Percentiles rank a stretch among this genome's conserved stretches.
These are phyloP conservation scores for Pythium monospermum DNA, from an alignment of 352 stramenopile genomes.

Conservation along the genomic window DNA sequence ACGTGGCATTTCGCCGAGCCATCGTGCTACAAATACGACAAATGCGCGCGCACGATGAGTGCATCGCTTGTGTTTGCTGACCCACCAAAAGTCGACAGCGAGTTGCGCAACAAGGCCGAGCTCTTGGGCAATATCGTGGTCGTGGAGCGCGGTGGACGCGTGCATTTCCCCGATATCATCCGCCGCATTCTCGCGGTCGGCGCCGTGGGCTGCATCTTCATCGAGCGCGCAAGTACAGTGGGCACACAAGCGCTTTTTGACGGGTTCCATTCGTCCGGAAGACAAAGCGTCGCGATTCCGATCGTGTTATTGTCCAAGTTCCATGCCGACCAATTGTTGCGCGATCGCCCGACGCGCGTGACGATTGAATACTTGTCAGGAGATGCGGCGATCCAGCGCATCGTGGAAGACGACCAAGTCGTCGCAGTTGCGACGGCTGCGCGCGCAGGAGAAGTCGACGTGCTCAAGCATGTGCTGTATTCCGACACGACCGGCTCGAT, in stretches of 20 bases:
- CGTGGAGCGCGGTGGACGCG: slow-evolving; percentile 67
- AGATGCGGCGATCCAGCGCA: slow-evolving; percentile 59
- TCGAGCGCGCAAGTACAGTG: slow-evolving; percentile 53
- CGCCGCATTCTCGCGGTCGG: slow-evolving; percentile 57
- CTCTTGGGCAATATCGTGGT: slow-evolving; percentile 67
- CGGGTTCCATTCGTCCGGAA: slow-evolving; percentile 81
- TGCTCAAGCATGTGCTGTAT: slow-evolving; percentile 70
- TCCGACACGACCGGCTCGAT: slow-evolving; percentile 57
- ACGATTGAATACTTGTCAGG: slow-evolving; percentile 67
- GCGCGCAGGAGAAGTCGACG: slow-evolving; percentile 61
- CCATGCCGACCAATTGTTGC: slow-evolving; percentile 67
- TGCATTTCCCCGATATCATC: slow-evolving; percentile 85
- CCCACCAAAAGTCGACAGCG: slow-evolving; percentile 59
- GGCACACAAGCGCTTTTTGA: slow-evolving; percentile 78
- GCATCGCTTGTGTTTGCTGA: slow-evolving; percentile 54
- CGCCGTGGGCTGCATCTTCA: slow-evolving; percentile 69
- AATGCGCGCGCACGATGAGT: slow-evolving; percentile 41
- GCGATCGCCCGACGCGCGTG: slow-evolving; percentile 45
- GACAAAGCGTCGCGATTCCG: slow-evolving; percentile 63
- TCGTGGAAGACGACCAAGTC: slow-evolving; percentile 68
- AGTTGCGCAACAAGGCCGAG: slow-evolving; percentile 53
- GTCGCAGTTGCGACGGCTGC: slow-evolving; percentile 68
- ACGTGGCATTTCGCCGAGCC: slow-evolving; percentile 79
- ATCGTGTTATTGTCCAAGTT: slow-evolving; percentile 77
- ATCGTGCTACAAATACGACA: slow-evolving; percentile 78